A percentile compares a stretch with the other conserved stretches of the same genome.
These are phyloP conservation scores for Metarhizium guizhouense DNA, from an alignment of 2,329 filamentous ascomycete species.

Conservation along the genomic window DNA sequence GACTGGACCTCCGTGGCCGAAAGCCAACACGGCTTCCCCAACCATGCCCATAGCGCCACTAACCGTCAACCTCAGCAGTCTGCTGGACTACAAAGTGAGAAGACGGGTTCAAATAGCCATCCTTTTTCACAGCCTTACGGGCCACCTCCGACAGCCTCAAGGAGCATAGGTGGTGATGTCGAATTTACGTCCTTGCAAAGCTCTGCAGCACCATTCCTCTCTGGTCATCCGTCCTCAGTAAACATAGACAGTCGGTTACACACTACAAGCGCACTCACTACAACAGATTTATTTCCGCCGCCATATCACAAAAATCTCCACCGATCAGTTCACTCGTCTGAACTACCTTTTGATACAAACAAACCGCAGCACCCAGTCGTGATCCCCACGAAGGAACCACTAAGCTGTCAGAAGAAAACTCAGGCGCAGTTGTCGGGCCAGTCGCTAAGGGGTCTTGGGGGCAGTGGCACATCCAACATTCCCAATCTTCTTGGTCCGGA, in stretches of 20 bases:
- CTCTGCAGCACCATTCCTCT: neutral
- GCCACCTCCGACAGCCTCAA: neutral
- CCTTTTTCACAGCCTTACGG: neutral
- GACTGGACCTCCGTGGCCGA: conserved; percentile 13
- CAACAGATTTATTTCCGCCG: neutral
- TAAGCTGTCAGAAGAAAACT: neutral
- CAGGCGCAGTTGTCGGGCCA: neutral
- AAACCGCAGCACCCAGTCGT: neutral
- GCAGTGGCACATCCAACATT: conserved; percentile 6
- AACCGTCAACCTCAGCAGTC: neutral
- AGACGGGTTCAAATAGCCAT: neutral
- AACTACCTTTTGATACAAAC: neutral
- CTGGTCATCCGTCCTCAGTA: neutral
- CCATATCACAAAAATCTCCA: neutral
- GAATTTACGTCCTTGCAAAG: neutral
- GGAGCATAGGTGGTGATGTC: neutral
- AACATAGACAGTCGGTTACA: neutral
- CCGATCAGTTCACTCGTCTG: neutral
- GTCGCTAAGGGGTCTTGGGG: neutral
- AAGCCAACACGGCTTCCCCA: conserved; percentile 10
- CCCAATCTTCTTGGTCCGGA: conserved; percentile 18
- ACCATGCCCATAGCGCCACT: neutral
- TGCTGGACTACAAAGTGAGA: neutral
- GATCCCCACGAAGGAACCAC: neutral
- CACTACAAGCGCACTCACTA: neutral